Evolutionary conservation across 345 rosid genomes (phyloP).

Genomic region (Cardamine chenopodiifolia): DNA sequence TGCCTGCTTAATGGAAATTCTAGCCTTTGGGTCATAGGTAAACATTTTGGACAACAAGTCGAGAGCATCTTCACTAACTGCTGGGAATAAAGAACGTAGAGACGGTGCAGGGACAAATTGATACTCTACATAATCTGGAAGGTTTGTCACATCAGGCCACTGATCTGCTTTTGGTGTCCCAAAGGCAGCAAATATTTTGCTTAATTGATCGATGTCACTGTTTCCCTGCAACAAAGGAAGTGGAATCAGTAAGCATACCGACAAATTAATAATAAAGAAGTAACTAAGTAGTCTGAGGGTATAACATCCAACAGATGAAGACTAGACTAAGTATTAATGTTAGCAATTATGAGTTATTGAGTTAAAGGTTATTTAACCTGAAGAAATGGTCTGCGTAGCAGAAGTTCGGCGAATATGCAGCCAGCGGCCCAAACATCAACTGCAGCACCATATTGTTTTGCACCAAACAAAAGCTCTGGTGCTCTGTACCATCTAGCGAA

Average conservation of each 20-base stretch:
- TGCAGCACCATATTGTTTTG: slow-evolving; percentile 86
- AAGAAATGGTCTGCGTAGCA: slow-evolving; percentile 81
- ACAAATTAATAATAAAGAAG: neutral
- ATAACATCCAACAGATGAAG: slow-evolving; percentile 18
- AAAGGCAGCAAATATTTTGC: slow-evolving; percentile 88
- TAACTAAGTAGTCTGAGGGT: neutral
- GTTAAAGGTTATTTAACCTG: slow-evolving; percentile 52
- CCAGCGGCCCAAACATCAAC: slow-evolving; percentile 99
- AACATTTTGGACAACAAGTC: slow-evolving; percentile 87
- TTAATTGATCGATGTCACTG: slow-evolving; percentile 93
- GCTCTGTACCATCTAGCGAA: slow-evolving; percentile 99
- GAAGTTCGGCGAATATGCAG: slow-evolving; percentile 94
- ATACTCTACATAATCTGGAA: slow-evolving; percentile 93
- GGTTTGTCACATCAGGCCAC: slow-evolving; percentile 84
- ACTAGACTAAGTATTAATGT: slow-evolving; percentile 3
- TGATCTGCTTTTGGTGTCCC: slow-evolving; percentile 83
- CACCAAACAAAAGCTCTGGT: slow-evolving; percentile 90
- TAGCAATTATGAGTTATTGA: neutral
- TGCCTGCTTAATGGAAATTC: slow-evolving; percentile 83
- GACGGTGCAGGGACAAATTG: slow-evolving; percentile 72
- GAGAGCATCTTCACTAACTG: slow-evolving; percentile 83
- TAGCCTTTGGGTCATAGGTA: slow-evolving; percentile 79
- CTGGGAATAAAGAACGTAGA: slow-evolving; percentile 72
- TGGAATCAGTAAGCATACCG: neutral
- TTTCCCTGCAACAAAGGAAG: slow-evolving; percentile 54